phyloP scores from a whole-genome alignment of 2,329 filamentous ascomycete species.

The Pochonia chlamydosporia region DNA sequence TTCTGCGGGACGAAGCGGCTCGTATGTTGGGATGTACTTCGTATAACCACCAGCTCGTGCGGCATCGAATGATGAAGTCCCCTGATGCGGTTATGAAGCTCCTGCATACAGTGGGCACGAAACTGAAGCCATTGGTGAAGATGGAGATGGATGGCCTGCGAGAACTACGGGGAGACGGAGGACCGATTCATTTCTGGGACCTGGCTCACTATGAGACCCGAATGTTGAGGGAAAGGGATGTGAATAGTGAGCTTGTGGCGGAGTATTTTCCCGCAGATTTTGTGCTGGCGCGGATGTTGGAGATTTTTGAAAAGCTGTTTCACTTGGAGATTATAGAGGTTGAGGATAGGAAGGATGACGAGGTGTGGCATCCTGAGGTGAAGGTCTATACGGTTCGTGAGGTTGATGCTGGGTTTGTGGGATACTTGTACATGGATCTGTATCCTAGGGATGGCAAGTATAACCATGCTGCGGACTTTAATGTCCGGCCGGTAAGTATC shows the following conservation, averaged over 20 bases:
- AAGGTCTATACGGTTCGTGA: slow-evolving; percentile 2
- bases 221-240: background rate
- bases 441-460: slow-evolving; percentile 5
- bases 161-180: background rate
- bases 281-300: slow-evolving; percentile 2
- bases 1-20: slow-evolving; percentile 9
- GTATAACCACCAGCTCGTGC: slow-evolving; percentile 1
- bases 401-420: background rate
- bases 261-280: slow-evolving; percentile 5
- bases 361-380: slow-evolving; percentile 7
- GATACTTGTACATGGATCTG: slow-evolving; percentile 3
- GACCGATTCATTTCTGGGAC: slow-evolving; percentile 4
- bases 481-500: slow-evolving; percentile 2
- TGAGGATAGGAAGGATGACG: background rate
- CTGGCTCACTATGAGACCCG: slow-evolving; percentile 2
- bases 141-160: background rate
- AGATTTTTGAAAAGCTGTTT: slow-evolving; percentile 3
- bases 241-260: slow-evolving; percentile 4
- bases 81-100: slow-evolving; percentile 1
- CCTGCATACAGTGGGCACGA: background rate
- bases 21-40: slow-evolving; percentile 5
- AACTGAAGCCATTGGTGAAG: background rate
- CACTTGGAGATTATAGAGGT: background rate
- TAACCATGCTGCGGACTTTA: slow-evolving; percentile 5
- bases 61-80: slow-evolving; percentile 4